Evolutionary conservation across 345 rosid genomes (phyloP).

Genomic region (Erodium maritimum): DNA sequence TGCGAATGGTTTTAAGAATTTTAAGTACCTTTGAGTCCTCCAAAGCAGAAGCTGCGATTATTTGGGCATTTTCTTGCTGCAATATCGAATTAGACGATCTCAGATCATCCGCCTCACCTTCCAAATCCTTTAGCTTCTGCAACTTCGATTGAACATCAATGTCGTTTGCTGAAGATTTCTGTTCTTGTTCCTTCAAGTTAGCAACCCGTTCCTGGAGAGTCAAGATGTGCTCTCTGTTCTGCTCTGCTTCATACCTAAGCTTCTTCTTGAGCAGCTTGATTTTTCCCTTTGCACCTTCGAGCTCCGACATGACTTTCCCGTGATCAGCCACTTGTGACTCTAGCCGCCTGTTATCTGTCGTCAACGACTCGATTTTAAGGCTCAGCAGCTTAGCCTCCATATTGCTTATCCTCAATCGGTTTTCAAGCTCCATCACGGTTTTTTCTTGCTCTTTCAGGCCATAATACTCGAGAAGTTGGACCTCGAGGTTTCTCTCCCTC

Average conservation of each 20-base stretch:
- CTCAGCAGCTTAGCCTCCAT: conserved; percentile 61
- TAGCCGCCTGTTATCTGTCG: conserved; percentile 45
- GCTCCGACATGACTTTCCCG: conserved; percentile 36
- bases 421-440: conserved; percentile 62
- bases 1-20: neutral
- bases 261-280: conserved; percentile 55
- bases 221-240: conserved; percentile 55
- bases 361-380: conserved; percentile 67
- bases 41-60: conserved; percentile 40
- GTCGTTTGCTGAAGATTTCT: conserved; percentile 19
- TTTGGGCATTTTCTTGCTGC: conserved; percentile 48
- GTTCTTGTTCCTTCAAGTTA: conserved; percentile 52
- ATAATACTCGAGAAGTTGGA: conserved; percentile 62
- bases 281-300: conserved; percentile 44
- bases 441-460: conserved; percentile 78
- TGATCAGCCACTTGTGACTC: conserved; percentile 45
- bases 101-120: conserved; percentile 56
- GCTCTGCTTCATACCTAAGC: conserved; percentile 56
- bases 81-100: conserved; percentile 39
- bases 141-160: conserved; percentile 24
- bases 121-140: conserved; percentile 49
- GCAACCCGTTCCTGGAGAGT: conserved; percentile 49
- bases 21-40: conserved; percentile 51
- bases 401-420: conserved; percentile 56
- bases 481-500: conserved; percentile 68